Percentiles rank a stretch among this genome's conserved stretches.
phyloP scores from a whole-genome alignment of 2,329 filamentous ascomycete species.

The Ophiocordyceps sinensis region DNA sequence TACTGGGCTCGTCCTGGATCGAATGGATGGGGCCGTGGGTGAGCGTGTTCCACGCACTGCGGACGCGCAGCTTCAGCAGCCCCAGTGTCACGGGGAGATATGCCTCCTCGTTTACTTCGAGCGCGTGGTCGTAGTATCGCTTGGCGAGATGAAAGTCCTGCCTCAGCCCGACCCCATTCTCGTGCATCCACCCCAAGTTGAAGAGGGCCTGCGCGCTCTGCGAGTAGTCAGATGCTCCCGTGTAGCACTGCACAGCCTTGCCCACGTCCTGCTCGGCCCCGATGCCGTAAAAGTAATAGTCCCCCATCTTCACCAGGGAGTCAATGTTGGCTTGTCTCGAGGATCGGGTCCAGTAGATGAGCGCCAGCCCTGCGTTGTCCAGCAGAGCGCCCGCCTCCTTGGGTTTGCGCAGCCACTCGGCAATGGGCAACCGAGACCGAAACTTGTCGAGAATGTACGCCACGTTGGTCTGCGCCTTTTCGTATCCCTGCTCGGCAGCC shows the following conservation, averaged over 20 bases:
- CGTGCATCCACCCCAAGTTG: constrained; percentile 99
- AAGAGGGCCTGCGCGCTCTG: constrained; percentile 91
- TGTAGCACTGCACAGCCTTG: constrained; percentile 88
- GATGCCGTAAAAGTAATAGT: constrained; percentile 82
- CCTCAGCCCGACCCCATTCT: constrained; percentile 82
- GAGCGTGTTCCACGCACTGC: constrained; percentile 89
- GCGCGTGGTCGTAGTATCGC: constrained; percentile 82
- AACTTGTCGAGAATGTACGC: constrained; percentile 71
- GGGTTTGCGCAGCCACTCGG: constrained; percentile 32
- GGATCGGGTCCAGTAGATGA: constrained; percentile 92
- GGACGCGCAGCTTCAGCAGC: constrained; percentile 66
- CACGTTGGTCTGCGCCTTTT: constrained; percentile 78
- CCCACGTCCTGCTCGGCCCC: constrained; percentile 59
- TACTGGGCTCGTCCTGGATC: constrained; percentile 79
- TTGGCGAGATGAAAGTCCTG: constrained; percentile 98
- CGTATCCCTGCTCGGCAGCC: constrained; percentile 86
- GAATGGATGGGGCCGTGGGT: constrained; percentile 85
- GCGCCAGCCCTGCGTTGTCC: constrained; percentile 46
- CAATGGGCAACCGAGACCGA: constrained; percentile 29
- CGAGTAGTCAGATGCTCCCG: constrained; percentile 78
- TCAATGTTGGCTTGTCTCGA: constrained; percentile 89
- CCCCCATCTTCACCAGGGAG: constrained; percentile 92
- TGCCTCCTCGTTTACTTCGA: constrained; percentile 84
- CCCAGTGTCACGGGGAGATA: constrained; percentile 87
- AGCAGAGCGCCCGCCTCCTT: constrained; percentile 22